Evolutionary conservation across 768 basidiomycete genomes (phyloP), one percentile per base, ranked within the genome.

Genomic region (Candolleomyces aberdarensis): DNA sequence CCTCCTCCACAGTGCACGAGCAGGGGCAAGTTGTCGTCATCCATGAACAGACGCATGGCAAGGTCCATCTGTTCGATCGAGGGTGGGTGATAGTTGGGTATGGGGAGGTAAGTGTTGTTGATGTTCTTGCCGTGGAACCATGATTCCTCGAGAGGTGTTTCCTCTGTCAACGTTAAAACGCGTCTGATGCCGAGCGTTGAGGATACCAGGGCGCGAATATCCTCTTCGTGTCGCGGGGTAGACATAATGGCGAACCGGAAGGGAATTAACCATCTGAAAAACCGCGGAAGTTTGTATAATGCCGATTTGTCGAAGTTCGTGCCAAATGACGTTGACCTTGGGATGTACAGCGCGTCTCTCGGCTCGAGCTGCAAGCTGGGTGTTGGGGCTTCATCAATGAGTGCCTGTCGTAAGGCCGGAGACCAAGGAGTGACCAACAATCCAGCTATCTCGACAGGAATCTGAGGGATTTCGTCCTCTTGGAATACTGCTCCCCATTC

Each of bases 1-100:
- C 85, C 86, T 6, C 84, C 85, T 4, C 83, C 85, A 65, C 85
- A 87, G 62, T 87, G 85, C 2, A 87, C 72, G 14, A 87, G 71
- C 8, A 85, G 63, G 0, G 85, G 84, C 1, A 80, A 68, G 13
- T 83, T 83, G 39, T 67, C 65, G 14, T 73, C 70, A 58, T 84
- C 79, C 5, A 76, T 72, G 29, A 84, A 71, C 13, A 85, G 66
- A 14, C 75, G 68, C 64, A 85, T 74, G 62, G 85, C 73, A 52
- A 84, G 64, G 66, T 85, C 85, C 80, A 86, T 82, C 62, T 85
- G 84, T 69, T 86, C 84, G 57, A 85, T 74, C 0, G 82, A 81
- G 5, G 85, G 85, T 4, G 83, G 80, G 40, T 76, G 68, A 59
- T 73, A 82, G 67, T 86, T 85, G 10, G 77, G 74, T 13, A 88